Conservation (phyloP, 805 yeast species). For the Yamadazyma tumulicola region DNA sequence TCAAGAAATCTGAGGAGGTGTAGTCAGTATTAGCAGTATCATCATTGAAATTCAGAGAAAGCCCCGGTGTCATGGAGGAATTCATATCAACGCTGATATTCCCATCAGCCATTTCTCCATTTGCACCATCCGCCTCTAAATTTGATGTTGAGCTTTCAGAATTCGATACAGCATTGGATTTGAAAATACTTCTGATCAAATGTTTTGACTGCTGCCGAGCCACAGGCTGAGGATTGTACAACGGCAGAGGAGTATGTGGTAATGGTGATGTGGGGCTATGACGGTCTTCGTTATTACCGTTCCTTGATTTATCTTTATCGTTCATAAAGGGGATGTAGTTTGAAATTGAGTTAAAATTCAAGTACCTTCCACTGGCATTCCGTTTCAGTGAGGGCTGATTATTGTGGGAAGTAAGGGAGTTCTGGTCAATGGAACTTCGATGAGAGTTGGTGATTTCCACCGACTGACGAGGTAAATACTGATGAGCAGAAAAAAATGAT, state of each 20-base stretch:
- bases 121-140: background rate
- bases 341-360: slow-evolving; percentile 33
- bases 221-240: slow-evolving; percentile 11
- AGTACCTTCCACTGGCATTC: slow-evolving; percentile 22
- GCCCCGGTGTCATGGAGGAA: background rate
- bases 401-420: slow-evolving; percentile 24
- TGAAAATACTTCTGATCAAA: slow-evolving; percentile 32
- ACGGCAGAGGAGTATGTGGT: slow-evolving; percentile 9
- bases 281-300: slow-evolving; percentile 9
- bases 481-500: slow-evolving; percentile 42
- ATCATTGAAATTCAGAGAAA: background rate
- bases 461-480: slow-evolving; percentile 34
- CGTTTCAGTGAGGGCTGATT: slow-evolving; percentile 11
- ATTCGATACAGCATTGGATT: slow-evolving; percentile 10
- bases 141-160: background rate
- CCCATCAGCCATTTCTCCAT: background rate
- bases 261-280: slow-evolving; percentile 18
- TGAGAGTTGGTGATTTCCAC: slow-evolving; percentile 30
- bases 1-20: slow-evolving; percentile 14
- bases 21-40: slow-evolving; percentile 4
- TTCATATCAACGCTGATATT: slow-evolving; percentile 1
- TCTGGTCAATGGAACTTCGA: slow-evolving; percentile 33
- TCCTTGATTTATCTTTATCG: slow-evolving; percentile 19
- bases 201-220: slow-evolving; percentile 26
- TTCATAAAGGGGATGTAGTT: slow-evolving; percentile 42